phyloP scores from a whole-genome alignment of 768 basidiomycete species.

The Phanerochaete carnosa region DNA sequence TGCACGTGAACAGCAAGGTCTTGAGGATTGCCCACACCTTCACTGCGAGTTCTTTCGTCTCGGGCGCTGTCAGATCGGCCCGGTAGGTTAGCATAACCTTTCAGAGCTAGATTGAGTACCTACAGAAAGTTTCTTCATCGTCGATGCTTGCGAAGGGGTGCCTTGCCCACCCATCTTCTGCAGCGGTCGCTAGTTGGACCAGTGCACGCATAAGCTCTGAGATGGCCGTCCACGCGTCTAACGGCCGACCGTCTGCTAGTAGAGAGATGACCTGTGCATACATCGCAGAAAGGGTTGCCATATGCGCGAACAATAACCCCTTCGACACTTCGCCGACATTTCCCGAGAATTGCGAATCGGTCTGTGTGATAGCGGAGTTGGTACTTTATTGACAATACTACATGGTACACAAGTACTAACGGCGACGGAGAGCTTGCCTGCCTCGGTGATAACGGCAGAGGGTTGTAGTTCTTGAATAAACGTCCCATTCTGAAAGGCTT shows the following conservation, averaged over 20 bases:
- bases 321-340: conserved; percentile 15
- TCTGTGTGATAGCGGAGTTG: background rate
- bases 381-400: background rate
- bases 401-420: conserved; percentile 10
- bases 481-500: conserved; percentile 53
- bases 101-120: background rate
- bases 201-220: conserved; percentile 16
- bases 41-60: conserved; percentile 42
- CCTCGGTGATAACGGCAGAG: conserved; percentile 19
- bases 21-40: conserved; percentile 68
- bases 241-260: conserved; percentile 22
- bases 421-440: background rate
- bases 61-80: conserved; percentile 31
- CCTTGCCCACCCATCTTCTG: conserved; percentile 27
- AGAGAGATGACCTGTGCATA: conserved; percentile 21
- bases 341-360: conserved; percentile 8
- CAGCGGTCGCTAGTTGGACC: conserved; percentile 14
- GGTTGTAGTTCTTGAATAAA: conserved; percentile 35
- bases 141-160: conserved; percentile 23
- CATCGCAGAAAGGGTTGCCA: conserved; percentile 22
- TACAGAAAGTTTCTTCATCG: conserved; percentile 30
- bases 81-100: background rate
- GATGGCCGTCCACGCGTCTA: conserved; percentile 24
- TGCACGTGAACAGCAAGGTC: conserved; percentile 67
- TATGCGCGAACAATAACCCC: conserved; percentile 20